These are phyloP conservation scores for Bipolaris bicolor DNA, from an alignment of 2,329 filamentous ascomycete species.

Conservation along the genomic window DNA sequence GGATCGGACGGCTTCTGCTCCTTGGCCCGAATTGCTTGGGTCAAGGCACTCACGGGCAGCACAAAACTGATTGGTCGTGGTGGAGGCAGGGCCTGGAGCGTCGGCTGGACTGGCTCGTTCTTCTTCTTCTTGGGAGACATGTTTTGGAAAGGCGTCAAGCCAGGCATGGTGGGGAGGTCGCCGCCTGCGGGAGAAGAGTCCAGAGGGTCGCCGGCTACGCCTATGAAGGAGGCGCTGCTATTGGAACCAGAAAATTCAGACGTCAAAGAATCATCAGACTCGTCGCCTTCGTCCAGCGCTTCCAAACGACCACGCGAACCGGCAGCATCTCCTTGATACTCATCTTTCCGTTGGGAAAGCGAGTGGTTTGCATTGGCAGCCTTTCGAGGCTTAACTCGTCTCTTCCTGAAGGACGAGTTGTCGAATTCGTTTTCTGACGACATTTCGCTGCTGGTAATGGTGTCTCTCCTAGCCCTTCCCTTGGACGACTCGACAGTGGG, in stretches of 20 bases:
- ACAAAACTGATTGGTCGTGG: conserved; percentile 74
- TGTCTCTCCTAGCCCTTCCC: conserved; percentile 73
- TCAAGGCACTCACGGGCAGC: conserved; percentile 73
- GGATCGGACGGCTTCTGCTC: conserved; percentile 72
- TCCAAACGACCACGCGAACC: conserved; percentile 42
- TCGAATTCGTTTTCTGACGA: conserved; percentile 83
- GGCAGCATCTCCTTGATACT: conserved; percentile 52
- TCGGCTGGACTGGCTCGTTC: conserved; percentile 50
- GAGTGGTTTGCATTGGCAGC: conserved; percentile 61
- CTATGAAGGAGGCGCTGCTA: conserved; percentile 74
- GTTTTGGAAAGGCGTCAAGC: conserved; percentile 50
- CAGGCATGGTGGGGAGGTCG: conserved; percentile 51
- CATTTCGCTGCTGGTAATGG: conserved; percentile 81
- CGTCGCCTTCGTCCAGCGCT: conserved; percentile 50
- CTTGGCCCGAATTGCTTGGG: conserved; percentile 74
- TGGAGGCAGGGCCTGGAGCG: conserved; percentile 71
- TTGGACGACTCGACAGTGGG: conserved; percentile 73
- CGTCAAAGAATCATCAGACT: conserved; percentile 49
- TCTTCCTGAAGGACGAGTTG: conserved; percentile 67
- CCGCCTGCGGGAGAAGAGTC: conserved; percentile 60
- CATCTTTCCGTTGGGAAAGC: conserved; percentile 59
- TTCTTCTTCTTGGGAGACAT: conserved; percentile 68
- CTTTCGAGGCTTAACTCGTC: conserved; percentile 66
- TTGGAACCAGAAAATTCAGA: conserved; percentile 51
- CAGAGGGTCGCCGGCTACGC: conserved; percentile 65